Percentiles rank a stretch among this genome's conserved stretches.
These are phyloP conservation scores for Draba incana DNA, from an alignment of 345 rosid species.

Conservation along the genomic window DNA sequence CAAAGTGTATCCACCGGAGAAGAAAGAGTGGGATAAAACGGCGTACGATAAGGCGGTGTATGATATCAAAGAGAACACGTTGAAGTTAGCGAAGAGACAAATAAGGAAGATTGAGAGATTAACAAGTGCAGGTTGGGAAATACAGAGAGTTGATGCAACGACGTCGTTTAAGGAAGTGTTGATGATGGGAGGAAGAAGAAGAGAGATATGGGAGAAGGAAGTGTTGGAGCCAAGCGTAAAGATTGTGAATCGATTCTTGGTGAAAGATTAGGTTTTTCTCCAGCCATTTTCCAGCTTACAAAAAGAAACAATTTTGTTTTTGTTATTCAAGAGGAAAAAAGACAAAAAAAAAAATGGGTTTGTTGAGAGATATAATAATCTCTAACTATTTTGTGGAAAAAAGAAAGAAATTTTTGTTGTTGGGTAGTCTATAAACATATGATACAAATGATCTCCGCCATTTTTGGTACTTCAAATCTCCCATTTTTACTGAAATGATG, in stretches of 20 bases:
- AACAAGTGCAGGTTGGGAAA: slow-evolving; percentile 68
- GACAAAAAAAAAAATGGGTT: neutral
- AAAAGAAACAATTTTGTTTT: neutral
- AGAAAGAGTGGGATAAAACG: slow-evolving; percentile 34
- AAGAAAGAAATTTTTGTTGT: neutral
- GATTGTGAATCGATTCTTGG: slow-evolving; percentile 73
- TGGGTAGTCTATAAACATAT: slow-evolving; percentile 23
- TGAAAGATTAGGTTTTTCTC: slow-evolving; percentile 64
- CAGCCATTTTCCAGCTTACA: slow-evolving; percentile 46
- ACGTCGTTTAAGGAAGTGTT: slow-evolving; percentile 55
- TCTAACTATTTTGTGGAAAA: neutral
- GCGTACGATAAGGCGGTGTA: slow-evolving; percentile 71
- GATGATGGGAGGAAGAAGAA: slow-evolving; percentile 29
- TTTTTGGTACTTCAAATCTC: slow-evolving; percentile 32
- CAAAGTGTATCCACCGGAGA: slow-evolving; percentile 48
- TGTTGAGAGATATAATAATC: slow-evolving; percentile 5
- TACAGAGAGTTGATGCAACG: slow-evolving; percentile 79
- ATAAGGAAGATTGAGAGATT: slow-evolving; percentile 64
- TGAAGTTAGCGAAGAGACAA: slow-evolving; percentile 77
- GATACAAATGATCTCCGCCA: slow-evolving; percentile 34
- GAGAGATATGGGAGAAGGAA: slow-evolving; percentile 68
- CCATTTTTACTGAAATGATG: neutral
- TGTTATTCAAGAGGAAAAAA: slow-evolving; percentile 4
- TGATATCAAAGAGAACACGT: slow-evolving; percentile 79
- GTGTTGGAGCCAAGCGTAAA: slow-evolving; percentile 78